A percentile compares a stretch with the other conserved stretches of the same genome.
These are phyloP conservation scores for Hortaea werneckii DNA, from an alignment of 2,329 filamentous ascomycete species.

Conservation along the genomic window DNA sequence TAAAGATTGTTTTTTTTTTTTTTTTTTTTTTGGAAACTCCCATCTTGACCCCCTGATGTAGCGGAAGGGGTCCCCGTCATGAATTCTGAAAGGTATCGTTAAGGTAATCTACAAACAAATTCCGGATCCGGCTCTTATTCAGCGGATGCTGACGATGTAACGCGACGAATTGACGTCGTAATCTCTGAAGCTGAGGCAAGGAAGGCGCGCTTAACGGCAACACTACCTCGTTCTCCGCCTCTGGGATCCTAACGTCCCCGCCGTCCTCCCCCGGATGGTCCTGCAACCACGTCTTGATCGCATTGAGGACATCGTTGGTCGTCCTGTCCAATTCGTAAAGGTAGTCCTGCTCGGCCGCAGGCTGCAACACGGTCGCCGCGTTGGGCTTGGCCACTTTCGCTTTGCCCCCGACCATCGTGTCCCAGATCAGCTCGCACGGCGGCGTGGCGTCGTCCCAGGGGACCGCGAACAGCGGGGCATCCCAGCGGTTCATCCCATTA, in stretches of 20 bases:
- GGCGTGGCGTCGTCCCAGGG: slow-evolving; percentile 62
- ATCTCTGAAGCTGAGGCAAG: slow-evolving; percentile 64
- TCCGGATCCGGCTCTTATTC: slow-evolving; percentile 27
- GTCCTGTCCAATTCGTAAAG: slow-evolving; percentile 69
- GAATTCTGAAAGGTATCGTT: slow-evolving; percentile 28
- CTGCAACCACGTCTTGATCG: slow-evolving; percentile 57
- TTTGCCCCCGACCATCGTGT: slow-evolving; percentile 56
- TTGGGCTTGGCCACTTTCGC: slow-evolving; percentile 61
- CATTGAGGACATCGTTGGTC: slow-evolving; percentile 65
- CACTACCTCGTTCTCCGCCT: slow-evolving; percentile 47
- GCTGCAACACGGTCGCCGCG: slow-evolving; percentile 61
- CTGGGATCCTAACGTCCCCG: slow-evolving; percentile 45
- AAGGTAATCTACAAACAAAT: slow-evolving; percentile 33
- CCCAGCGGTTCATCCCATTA: slow-evolving; percentile 76
- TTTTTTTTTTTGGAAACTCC: too few relatives aligned
- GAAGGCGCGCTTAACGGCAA: slow-evolving; percentile 56
- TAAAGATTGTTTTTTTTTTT: too few relatives aligned
- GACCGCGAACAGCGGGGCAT: slow-evolving; percentile 70
- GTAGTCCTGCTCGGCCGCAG: slow-evolving; percentile 55
- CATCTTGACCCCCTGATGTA: too few relatives aligned
- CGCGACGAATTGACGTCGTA: slow-evolving; percentile 66
- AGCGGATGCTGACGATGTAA: slow-evolving; percentile 58
- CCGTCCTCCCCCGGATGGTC: slow-evolving; percentile 54
- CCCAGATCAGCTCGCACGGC: slow-evolving; percentile 65
- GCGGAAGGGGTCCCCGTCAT: not conserved